Evolutionary conservation across 257 asterid genomes (phyloP), one percentile per base, ranked within the genome.

Genomic region (Catharanthus roseus): DNA sequence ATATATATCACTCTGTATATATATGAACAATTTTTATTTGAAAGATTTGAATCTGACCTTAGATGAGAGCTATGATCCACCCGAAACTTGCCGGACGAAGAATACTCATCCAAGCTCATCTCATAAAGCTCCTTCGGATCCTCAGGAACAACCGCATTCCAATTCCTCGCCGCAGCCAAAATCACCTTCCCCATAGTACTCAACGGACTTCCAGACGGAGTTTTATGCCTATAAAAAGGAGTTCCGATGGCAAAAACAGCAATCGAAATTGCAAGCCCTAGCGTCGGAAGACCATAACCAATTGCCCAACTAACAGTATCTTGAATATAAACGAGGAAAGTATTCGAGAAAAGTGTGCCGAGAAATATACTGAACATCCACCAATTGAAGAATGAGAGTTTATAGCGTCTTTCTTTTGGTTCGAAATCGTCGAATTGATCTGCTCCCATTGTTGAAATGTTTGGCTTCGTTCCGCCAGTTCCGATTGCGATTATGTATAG

Each of bases 381-480:
- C 97, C 97, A 91, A 34, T 91, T 91, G 85, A 91, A 91, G 86
- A 89, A 91, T 28, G 96, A 89, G 10, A 89, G 87, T 58, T 89
- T 89, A 34, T 87, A 90, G 16, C 81, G 78, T 64, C 87, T 91
- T 67, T 89, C 96, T 53, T 84, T 91, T 0, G 93, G 85, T 38
- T 87, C 87, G 61, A 86, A 83, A 65, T 87, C 96, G 19, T 91
- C 96, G 66, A 91, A 87, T 24, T 91, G 97, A 75, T 91, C 97
- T 0, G 97, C 97, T 6, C 95, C 96, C 13, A 90, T 82, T 0
- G 97, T 86, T 12, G 96, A 86, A 6, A 91, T 85, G 47, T 87
- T 87, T 69, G 97, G 97, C 79, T 91, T 91, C 8, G 92, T 91
- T 10, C 96, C 95, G 7, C 97, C 97, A 0, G 97, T 91, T 72